Evolutionary conservation across 371 early-diverging fungal species (phyloP).

Genomic region (Phascolomyces articulosus): DNA sequence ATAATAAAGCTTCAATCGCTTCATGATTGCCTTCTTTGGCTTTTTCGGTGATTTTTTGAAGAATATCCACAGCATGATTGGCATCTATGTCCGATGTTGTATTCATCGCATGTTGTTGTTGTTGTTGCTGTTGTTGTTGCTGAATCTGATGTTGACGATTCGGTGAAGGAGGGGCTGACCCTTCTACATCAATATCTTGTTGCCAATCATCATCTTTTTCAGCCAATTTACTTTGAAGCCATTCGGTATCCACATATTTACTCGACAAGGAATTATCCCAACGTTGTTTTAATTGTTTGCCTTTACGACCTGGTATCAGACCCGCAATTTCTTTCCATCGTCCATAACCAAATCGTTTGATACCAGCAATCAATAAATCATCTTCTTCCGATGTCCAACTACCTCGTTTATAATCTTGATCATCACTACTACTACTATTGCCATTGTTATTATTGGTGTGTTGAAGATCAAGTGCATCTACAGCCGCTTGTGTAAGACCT

Average conservation of each 20-base stretch:
- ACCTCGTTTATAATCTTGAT: constrained; percentile 40
- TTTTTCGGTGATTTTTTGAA: constrained; percentile 49
- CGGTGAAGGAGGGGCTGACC: constrained; percentile 22
- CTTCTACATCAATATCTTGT: constrained; percentile 24
- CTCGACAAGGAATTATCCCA: constrained; percentile 41
- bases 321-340: constrained; percentile 44
- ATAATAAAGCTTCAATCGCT: constrained; percentile 44
- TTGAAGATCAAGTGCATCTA: constrained; percentile 23
- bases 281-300: constrained; percentile 41
- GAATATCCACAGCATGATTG: constrained; percentile 13
- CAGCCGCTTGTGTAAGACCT: constrained; percentile 17
- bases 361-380: constrained; percentile 34
- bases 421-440: constrained; percentile 23
- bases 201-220: constrained; percentile 23
- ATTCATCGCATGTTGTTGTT: constrained; percentile 4
- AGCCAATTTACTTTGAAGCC: constrained; percentile 29
- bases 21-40: constrained; percentile 43
- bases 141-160: neutral
- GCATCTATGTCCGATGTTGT: neutral
- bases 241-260: constrained; percentile 36
- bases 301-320: constrained; percentile 42
- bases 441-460: no score
- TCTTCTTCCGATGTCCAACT: constrained; percentile 42
- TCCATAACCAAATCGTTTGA: constrained; percentile 38
- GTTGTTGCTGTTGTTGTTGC: neutral